Conservation (phyloP, 768 basidiomycete genomes). For the Pleurotus giganteus region DNA sequence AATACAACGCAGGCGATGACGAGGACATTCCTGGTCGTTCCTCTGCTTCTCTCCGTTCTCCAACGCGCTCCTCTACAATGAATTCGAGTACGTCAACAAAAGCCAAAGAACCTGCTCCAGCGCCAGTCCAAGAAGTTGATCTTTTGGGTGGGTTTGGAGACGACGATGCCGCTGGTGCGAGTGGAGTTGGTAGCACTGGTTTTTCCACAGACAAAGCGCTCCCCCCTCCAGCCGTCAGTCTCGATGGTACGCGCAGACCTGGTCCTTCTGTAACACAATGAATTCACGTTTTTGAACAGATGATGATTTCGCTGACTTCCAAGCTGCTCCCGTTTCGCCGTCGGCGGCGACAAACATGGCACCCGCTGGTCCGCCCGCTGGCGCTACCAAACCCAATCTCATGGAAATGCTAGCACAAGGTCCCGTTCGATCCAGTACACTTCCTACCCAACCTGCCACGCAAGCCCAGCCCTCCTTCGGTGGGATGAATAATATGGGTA, state of each 20-base stretch:
- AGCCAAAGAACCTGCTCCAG: constrained; percentile 33
- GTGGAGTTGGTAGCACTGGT: constrained; percentile 26
- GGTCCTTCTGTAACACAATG: neutral
- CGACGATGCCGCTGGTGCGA: constrained; percentile 49
- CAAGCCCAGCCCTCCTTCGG: constrained; percentile 9
- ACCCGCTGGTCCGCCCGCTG: constrained; percentile 24
- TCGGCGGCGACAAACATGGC: constrained; percentile 18
- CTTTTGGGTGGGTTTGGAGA: constrained; percentile 78
- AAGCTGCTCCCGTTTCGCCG: constrained; percentile 54
- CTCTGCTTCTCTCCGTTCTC: constrained; percentile 35
- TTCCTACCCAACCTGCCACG: neutral
- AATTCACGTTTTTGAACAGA: constrained; percentile 34
- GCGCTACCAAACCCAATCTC: constrained; percentile 37
- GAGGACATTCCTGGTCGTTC: constrained; percentile 41
- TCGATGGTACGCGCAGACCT: constrained; percentile 41
- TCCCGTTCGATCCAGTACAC: constrained; percentile 9
- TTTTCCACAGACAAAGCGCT: constrained; percentile 52
- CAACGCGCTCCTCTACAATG: constrained; percentile 22
- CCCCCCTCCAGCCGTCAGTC: constrained; percentile 37
- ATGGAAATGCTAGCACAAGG: constrained; percentile 42
- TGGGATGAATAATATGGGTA: constrained; percentile 12
- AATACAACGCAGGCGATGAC: constrained; percentile 96
- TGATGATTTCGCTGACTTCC: constrained; percentile 88
- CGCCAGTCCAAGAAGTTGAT: constrained; percentile 56
- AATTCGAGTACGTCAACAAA: constrained; percentile 27